Base-by-base conservation (phyloP, 2,329 filamentous ascomycete genomes). In the Botrytis galanthina region DNA sequence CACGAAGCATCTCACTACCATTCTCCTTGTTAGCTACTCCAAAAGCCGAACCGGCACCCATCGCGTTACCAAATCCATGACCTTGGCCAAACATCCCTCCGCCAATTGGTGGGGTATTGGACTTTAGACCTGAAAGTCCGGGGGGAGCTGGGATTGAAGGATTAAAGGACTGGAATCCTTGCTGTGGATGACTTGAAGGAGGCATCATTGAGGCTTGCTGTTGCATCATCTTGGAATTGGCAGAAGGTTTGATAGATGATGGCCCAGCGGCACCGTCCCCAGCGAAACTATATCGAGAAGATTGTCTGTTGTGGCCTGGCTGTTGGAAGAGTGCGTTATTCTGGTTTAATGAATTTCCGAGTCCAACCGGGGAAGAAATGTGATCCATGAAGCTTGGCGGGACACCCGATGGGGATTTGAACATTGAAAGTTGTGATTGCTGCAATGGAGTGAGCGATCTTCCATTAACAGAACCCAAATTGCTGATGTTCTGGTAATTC, bases 161-260 rank as follows among this genome's bases (percentile, higher is more conserved):
- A 66, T 91, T 89, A 82, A 96, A 98, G 81, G 94, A 96, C 76
- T 93, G 92, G 76, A 87, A 89, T 76, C 87, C 82, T 82, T 89
- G 82, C 78, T 90, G 88, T 59, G 85, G 84, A 69, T 79, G 78
- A 60, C 39, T 75, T 42, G 73, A 74, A 77, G 90, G 89, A 66
- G 91, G 92, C 91, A 95, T 93, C 91, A 95, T 96, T 20, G 92
- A 92, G n/a, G 92, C 91, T 84, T 95, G 93, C 82, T 94, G 93
- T 73, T 90, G 93, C 91, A 95, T 92, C 79, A 93, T 87, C 80
- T 93, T 91, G 69, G 91, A 88, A 81, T 94, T 95, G 22, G 90
- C 89, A n/a, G 92, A 89, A 72, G 93, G 87, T 83, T 96, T 96
- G 72, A 95, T 89, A 64, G 88, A 87, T 7, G 79, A 77, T 57